Percentiles rank a stretch among this genome's conserved stretches.
phyloP scores from a whole-genome alignment of 1,284 basidiomycete species.

The Pisolithus thermaeus region DNA sequence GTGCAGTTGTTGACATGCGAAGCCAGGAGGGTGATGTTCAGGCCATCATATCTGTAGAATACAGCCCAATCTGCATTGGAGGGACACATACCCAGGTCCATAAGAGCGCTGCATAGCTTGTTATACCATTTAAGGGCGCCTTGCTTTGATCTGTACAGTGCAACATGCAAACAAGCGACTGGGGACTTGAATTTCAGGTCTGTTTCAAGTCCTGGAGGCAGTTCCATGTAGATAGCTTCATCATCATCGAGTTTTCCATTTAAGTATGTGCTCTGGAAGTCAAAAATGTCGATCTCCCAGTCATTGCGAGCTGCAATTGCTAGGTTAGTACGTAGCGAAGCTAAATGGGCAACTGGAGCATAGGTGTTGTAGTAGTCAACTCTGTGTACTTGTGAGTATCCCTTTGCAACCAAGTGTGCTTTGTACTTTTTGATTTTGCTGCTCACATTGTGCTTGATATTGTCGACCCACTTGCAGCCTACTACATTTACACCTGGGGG shows the following conservation, averaged over 20 bases:
- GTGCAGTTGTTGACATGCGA: constrained; percentile 8
- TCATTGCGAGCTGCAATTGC: background rate
- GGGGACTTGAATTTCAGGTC: background rate
- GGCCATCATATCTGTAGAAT: background rate
- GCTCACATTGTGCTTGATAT: constrained; percentile 23
- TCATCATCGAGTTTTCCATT: background rate
- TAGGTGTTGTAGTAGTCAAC: constrained; percentile 1
- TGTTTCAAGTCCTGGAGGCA: background rate
- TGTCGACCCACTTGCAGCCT: constrained; percentile 32
- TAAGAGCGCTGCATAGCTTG: background rate
- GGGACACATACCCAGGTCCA: background rate
- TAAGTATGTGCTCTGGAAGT: constrained; percentile 6
- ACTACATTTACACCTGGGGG: constrained; percentile 9
- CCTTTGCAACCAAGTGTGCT: background rate
- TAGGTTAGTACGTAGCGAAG: background rate
- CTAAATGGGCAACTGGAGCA: background rate
- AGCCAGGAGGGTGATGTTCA: constrained; percentile 2
- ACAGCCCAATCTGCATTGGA: constrained; percentile 4
- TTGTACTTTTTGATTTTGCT: background rate
- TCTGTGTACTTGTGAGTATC: constrained; percentile 1
- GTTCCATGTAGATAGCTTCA: constrained; percentile 6
- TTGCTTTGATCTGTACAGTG: constrained; percentile 6
- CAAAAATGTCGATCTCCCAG: constrained; percentile 6
- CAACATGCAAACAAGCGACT: background rate
- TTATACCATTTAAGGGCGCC: constrained; percentile 2